Evolutionary conservation across 2,329 filamentous ascomycete species (phyloP), one percentile per base, ranked within the genome.

Genomic region (Tolypocladium endophyticum): DNA sequence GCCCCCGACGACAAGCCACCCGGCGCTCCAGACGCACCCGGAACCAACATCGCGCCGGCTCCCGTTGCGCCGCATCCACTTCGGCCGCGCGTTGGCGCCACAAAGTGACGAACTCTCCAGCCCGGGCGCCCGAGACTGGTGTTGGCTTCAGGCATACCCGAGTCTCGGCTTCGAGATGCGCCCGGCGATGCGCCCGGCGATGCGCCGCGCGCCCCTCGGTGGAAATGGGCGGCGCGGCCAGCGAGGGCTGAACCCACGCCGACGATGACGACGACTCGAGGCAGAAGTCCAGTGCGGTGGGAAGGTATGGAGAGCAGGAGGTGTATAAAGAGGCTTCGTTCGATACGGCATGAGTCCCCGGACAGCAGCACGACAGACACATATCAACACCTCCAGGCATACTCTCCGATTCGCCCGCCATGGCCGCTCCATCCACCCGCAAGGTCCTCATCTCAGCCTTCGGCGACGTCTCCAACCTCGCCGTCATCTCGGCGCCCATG

Each of bases 361-460:
- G n/a, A 35, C 35, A 35, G 35, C n/a, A 45, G 41, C 9, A 11
- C 11, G n/a, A 25, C 43, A 43, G 4, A 43, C 20, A 43, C 23
- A 47, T 47, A 3, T 5, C 43, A 7, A 23, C 6, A 25, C 6
- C n/a, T 7, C 6, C 43, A 12, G 39, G 3, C 8, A 18, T n/a
- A 3, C 39, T 41, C 39, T 2, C n/a, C 38, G 18, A 9, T 2
- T 18, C 20, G 25, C 55, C 55, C 20, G 20, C 23, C 33, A 57
- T 43, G 55, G 28, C 45, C 12, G 25, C 45, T 14, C 9, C 38
- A n/a, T 66, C 70, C 5, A 73, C 77, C 56, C 77, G 77, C 69
- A 80, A 79, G 63, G 77, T 74, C 23, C 64, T 78, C 59, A 75
- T 81, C 62, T 67, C 77, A 39, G 68, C 69, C 43, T 73, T 75